Percentiles rank a stretch among this genome's conserved stretches.
Conservation (phyloP, 2,329 filamentous ascomycete species). For the Penicillium sp. region DNA sequence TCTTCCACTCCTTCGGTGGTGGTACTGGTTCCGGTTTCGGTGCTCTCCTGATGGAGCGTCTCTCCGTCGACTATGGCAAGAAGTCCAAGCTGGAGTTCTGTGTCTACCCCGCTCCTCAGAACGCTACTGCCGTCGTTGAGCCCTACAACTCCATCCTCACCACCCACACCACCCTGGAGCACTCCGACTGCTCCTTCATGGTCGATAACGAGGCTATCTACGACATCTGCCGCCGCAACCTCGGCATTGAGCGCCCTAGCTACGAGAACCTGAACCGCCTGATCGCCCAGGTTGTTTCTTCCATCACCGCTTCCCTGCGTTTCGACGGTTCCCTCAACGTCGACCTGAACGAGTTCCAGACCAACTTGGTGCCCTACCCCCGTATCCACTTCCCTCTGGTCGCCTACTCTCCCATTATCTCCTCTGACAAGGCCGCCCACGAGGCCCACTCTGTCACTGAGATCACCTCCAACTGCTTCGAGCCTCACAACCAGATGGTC, state of each 20-base stretch:
- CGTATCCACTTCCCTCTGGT: slow-evolving; percentile 99
- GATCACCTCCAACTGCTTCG: slow-evolving; percentile 99
- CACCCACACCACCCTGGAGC: slow-evolving; percentile 97
- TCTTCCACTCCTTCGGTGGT: slow-evolving; percentile 99
- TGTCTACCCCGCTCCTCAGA: slow-evolving; percentile 96
- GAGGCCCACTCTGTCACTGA: slow-evolving; percentile 98
- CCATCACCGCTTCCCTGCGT: slow-evolving; percentile 95
- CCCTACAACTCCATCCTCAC: slow-evolving; percentile 99
- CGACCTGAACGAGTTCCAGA: slow-evolving; percentile 99
- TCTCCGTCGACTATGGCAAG: slow-evolving; percentile 99
- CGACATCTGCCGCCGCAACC: slow-evolving; percentile 97
- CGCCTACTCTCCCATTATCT: slow-evolving; percentile 91
- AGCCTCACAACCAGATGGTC: slow-evolving; percentile 99
- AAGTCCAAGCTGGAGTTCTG: slow-evolving; percentile 99
- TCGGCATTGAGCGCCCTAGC: slow-evolving; percentile 94
- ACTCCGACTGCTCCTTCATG: slow-evolving; percentile 99
- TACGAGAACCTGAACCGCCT: slow-evolving; percentile 99
- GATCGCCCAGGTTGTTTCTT: slow-evolving; percentile 98
- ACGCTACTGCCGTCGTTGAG: slow-evolving; percentile 96
- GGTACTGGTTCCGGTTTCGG: slow-evolving; percentile 98
- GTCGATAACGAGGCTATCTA: slow-evolving; percentile 99
- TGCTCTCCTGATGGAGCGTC: slow-evolving; percentile 96
- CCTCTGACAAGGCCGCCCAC: slow-evolving; percentile 91
- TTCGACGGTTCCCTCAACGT: slow-evolving; percentile 99
- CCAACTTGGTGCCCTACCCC: slow-evolving; percentile 97